These are phyloP conservation scores for Rhodotorula sp. DNA, from an alignment of 1,284 basidiomycete species.

Conservation along the genomic window DNA sequence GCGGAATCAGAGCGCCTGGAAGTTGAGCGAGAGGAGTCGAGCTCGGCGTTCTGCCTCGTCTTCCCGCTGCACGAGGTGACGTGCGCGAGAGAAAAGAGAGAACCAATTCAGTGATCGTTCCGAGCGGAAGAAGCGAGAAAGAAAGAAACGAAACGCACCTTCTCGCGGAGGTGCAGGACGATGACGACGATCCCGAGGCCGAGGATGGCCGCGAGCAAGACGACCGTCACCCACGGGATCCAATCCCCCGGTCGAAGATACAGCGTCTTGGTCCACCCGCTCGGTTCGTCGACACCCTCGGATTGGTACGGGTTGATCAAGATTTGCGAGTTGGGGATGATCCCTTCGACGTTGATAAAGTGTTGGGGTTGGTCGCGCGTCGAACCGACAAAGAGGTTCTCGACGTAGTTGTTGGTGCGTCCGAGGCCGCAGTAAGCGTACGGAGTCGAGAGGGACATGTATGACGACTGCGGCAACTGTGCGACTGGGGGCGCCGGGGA, in stretches of 20 bases:
- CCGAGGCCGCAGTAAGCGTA: slow-evolving; percentile 96
- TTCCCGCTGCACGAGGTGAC: slow-evolving; percentile 13
- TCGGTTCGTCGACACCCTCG: slow-evolving; percentile 50
- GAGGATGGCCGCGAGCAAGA: slow-evolving; percentile 70
- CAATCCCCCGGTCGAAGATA: slow-evolving; percentile 93
- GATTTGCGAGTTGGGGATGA: slow-evolving; percentile 95
- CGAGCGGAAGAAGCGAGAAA: not conserved
- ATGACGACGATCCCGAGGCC: slow-evolving; percentile 79
- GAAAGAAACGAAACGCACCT: slow-evolving; percentile 48
- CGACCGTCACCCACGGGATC: slow-evolving; percentile 94
- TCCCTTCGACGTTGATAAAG: slow-evolving; percentile 86
- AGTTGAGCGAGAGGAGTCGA: slow-evolving; percentile 34
- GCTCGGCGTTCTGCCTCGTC: slow-evolving; percentile 35
- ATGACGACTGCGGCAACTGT: slow-evolving; percentile 87
- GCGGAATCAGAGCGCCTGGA: slow-evolving; percentile 20
- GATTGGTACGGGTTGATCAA: slow-evolving; percentile 79
- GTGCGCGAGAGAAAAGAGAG: too few species aligned
- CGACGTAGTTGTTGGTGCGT: slow-evolving; percentile 99
- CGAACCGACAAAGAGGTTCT: slow-evolving; percentile 88
- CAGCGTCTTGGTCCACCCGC: slow-evolving; percentile 80
- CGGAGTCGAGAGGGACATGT: slow-evolving; percentile 82
- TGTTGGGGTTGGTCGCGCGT: slow-evolving; percentile 68
- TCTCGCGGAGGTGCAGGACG: slow-evolving; percentile 85
- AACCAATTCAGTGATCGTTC: not conserved
- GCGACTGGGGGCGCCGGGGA: slow-evolving; percentile 58